A percentile compares a stretch with the other conserved stretches of the same genome.
phyloP scores from a whole-genome alignment of 225 moss, liverwort and hornwort genomes.

The Rhytidiadelphus loreus region DNA sequence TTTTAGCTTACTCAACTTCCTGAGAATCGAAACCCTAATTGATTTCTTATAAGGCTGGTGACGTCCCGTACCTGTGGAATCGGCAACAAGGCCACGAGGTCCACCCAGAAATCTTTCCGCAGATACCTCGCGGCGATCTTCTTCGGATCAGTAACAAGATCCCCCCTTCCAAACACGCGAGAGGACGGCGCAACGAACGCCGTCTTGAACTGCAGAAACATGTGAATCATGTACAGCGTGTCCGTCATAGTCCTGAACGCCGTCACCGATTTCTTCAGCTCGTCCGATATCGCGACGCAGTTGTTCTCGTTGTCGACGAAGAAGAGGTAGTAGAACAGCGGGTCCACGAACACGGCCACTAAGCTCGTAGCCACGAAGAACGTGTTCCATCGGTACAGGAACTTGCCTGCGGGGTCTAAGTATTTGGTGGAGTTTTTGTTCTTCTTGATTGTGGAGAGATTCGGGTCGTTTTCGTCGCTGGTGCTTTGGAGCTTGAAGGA shows the following conservation, averaged over 20 bases:
- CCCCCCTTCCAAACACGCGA: conserved; percentile 43
- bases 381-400: conserved; percentile 38
- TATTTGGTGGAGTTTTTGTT: not conserved
- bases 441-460: not conserved
- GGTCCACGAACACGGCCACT: conserved; percentile 58
- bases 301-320: not conserved
- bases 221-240: conserved; percentile 46
- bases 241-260: conserved; percentile 56
- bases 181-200: conserved; percentile 38
- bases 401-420: conserved; percentile 24
- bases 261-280: conserved; percentile 28
- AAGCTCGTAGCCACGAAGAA: conserved; percentile 50
- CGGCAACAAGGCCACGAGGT: conserved; percentile 49
- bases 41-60: not conserved
- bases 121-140: conserved; percentile 37
- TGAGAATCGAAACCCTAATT: not conserved
- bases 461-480: not conserved
- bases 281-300: conserved; percentile 16
- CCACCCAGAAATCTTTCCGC: conserved; percentile 44
- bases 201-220: conserved; percentile 44
- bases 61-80: conserved; percentile 50
- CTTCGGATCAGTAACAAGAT: conserved; percentile 34
- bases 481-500: not conserved
- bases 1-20: not conserved
- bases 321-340: conserved; percentile 58